Conservation (phyloP, 2,329 filamentous ascomycete species). For the Hysterium pulicare region DNA sequence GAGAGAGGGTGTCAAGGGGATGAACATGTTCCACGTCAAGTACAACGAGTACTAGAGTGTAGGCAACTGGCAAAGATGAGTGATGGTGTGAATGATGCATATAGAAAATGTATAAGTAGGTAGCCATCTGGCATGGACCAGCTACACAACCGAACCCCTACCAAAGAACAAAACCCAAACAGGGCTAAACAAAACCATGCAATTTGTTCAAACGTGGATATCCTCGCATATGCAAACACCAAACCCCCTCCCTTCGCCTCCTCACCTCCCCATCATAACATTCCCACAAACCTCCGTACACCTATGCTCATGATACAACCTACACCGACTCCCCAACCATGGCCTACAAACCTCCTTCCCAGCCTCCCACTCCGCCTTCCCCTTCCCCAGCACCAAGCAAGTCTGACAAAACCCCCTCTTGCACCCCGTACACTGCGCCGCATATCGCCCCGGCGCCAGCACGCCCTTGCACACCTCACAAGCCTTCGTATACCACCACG, state of each 20-base stretch:
- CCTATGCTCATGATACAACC: slow-evolving; percentile 37
- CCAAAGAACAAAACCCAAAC: too few relatives aligned
- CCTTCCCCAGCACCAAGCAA: slow-evolving; percentile 36
- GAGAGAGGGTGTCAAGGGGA: slow-evolving; percentile 40
- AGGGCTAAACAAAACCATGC: too few relatives aligned
- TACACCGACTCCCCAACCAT: slow-evolving; percentile 34
- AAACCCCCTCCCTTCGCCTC: background rate
- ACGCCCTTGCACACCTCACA: slow-evolving; percentile 40
- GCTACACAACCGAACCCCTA: too few relatives aligned
- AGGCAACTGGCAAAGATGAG: too few relatives aligned
- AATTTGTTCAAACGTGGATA: too few relatives aligned
- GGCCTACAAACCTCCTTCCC: slow-evolving; percentile 36
- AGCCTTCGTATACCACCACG: slow-evolving; percentile 27
- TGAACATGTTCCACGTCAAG: slow-evolving; percentile 40
- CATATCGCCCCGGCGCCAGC: slow-evolving; percentile 38
- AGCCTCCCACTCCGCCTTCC: slow-evolving; percentile 30
- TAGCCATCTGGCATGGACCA: too few relatives aligned
- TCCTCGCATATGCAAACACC: too few relatives aligned
- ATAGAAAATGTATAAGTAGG: too few relatives aligned
- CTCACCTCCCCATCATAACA: slow-evolving; percentile 21
- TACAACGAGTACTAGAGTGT: slow-evolving; percentile 13
- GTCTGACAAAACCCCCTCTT: slow-evolving; percentile 39
- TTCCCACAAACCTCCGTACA: slow-evolving; percentile 35
- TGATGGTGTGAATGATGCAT: too few relatives aligned
- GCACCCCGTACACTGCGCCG: slow-evolving; percentile 41